Percentiles rank a stretch among this genome's conserved stretches.
These are phyloP conservation scores for Herpetospermum pedunculosum DNA, from an alignment of 306 rosid species.

Conservation along the genomic window DNA sequence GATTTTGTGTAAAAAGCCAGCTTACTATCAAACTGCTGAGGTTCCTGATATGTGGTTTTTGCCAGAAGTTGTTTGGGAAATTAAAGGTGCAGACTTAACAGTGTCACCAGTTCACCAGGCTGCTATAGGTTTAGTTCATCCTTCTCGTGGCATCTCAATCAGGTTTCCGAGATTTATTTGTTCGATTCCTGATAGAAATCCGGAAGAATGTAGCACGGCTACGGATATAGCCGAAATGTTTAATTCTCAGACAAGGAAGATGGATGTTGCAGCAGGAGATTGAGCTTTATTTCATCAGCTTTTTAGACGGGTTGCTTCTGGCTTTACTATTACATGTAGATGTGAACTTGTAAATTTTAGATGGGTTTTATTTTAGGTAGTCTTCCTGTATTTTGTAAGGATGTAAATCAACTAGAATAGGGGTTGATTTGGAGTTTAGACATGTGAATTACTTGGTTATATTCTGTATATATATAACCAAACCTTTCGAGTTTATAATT, in stretches of 20 bases:
- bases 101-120: slow-evolving; percentile 87
- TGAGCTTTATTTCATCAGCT: slow-evolving; percentile 3
- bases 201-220: slow-evolving; percentile 77
- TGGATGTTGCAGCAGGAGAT: slow-evolving; percentile 42
- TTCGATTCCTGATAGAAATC: slow-evolving; percentile 45
- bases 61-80: slow-evolving; percentile 69
- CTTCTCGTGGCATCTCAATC: slow-evolving; percentile 80
- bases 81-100: slow-evolving; percentile 83
- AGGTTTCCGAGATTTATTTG: slow-evolving; percentile 69
- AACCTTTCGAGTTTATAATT: background rate
- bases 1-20: slow-evolving; percentile 57
- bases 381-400: background rate
- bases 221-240: slow-evolving; percentile 65
- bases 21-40: slow-evolving; percentile 71
- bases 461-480: background rate
- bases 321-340: background rate
- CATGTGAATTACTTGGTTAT: background rate
- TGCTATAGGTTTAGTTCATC: slow-evolving; percentile 69
- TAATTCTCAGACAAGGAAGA: slow-evolving; percentile 67
- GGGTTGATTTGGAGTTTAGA: background rate
- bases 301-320: background rate
- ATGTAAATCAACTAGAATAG: background rate
- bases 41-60: slow-evolving; percentile 67
- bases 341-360: background rate
- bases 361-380: background rate